phyloP scores from a whole-genome alignment of 2,329 filamentous ascomycete species.

The Aurifilum marmelostoma region DNA sequence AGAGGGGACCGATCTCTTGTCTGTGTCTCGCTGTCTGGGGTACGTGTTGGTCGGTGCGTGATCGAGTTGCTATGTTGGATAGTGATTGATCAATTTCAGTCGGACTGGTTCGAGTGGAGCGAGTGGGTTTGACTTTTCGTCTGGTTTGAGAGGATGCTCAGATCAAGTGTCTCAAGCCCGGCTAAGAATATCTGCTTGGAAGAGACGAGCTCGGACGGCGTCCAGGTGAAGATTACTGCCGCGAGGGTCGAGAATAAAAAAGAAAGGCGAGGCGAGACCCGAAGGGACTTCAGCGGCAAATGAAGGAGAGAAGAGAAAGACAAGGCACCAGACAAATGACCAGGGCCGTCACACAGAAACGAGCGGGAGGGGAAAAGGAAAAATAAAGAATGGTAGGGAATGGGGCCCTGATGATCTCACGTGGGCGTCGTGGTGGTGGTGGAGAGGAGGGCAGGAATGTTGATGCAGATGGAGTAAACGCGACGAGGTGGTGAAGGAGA shows the following conservation, averaged over 20 bases:
- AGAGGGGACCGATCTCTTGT: constrained; percentile 6
- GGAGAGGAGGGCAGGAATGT: constrained; percentile 8
- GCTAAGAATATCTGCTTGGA: background rate
- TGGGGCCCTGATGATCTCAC: constrained; percentile 8
- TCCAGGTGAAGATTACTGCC: background rate
- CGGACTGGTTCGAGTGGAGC: constrained; percentile 15
- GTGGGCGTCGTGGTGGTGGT: background rate
- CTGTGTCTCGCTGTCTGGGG: constrained; percentile 18
- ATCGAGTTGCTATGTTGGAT: background rate
- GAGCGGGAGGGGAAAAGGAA: background rate
- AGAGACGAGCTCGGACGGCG: background rate
- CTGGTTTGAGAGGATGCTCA: background rate
- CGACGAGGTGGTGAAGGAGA: constrained; percentile 1
- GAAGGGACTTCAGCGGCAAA: background rate
- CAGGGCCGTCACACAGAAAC: background rate
- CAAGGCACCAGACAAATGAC: background rate
- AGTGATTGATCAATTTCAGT: background rate
- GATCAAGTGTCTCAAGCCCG: background rate
- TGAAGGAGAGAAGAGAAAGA: background rate
- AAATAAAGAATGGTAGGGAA: background rate
- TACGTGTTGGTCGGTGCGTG: background rate
- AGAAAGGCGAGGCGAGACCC: background rate
- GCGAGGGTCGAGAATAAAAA: background rate
- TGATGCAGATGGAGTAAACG: background rate
- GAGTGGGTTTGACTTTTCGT: constrained; percentile 18